phyloP scores from a whole-genome alignment of 257 asterid species.

The Solanum peruvianum region DNA sequence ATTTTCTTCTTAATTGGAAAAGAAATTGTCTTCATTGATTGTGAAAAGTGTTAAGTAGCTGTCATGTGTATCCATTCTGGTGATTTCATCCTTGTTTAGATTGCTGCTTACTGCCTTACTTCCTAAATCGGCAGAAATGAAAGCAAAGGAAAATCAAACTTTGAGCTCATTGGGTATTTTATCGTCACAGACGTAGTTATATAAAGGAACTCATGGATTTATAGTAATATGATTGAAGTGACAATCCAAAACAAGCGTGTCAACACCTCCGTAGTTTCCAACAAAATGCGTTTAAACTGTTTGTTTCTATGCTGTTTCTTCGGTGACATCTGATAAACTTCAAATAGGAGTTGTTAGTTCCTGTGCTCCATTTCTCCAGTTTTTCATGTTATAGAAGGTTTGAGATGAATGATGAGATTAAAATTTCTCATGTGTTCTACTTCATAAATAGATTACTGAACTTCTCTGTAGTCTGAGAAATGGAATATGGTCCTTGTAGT shows the following conservation, averaged over 20 bases:
- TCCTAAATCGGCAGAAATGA: neutral
- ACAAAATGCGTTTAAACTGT: neutral
- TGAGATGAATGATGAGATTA: neutral
- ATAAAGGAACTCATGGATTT: neutral
- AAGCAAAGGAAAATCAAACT: neutral
- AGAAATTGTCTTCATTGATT: neutral
- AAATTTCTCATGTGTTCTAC: neutral
- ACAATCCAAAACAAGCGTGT: neutral
- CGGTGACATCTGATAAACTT: neutral
- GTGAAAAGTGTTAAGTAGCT: neutral
- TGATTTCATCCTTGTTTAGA: neutral
- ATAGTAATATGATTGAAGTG: neutral
- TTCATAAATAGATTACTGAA: neutral
- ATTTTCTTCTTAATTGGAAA: neutral
- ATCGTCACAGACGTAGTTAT: neutral
- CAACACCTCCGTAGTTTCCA: neutral
- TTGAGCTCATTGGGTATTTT: neutral
- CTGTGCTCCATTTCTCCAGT: neutral
- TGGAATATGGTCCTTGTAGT: neutral
- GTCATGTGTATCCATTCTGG: neutral
- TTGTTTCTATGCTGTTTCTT: neutral
- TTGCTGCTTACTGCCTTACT: neutral
- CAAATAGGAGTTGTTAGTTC: neutral
- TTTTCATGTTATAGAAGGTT: neutral
- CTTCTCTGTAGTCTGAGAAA: neutral